A percentile compares a stretch with the other conserved stretches of the same genome.
phyloP scores from a whole-genome alignment of 441 rosid species.

The Breynia disticha region DNA sequence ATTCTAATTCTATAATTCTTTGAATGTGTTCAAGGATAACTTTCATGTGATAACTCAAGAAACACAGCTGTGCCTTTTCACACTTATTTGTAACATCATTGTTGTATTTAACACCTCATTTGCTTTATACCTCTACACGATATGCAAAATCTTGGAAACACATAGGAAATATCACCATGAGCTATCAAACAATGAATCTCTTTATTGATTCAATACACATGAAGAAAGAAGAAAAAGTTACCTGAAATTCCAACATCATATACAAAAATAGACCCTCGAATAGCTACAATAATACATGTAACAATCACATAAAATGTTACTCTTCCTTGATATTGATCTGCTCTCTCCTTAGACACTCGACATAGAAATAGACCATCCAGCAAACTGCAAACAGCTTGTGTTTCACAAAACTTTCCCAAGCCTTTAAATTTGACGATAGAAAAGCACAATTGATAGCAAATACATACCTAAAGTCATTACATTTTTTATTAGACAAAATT shows the following conservation, averaged over 20 bases:
- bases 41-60: neutral
- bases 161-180: neutral
- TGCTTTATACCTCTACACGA: neutral
- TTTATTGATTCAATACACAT: neutral
- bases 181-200: neutral
- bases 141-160: slow-evolving; percentile 5
- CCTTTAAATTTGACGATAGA: neutral
- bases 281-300: slow-evolving; percentile 62
- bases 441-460: no score
- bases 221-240: slow-evolving; percentile 7
- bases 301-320: slow-evolving; percentile 56
- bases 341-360: slow-evolving; percentile 80
- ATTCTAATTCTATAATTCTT: slow-evolving; percentile 8
- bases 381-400: no score
- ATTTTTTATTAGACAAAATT: no score
- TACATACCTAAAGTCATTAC: no score
- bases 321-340: slow-evolving; percentile 64
- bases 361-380: slow-evolving; percentile 64
- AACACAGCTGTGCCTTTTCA: neutral
- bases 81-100: neutral
- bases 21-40: neutral
- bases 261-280: slow-evolving; percentile 81
- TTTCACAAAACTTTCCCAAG: neutral
- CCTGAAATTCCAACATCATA: slow-evolving; percentile 94
- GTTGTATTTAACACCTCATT: neutral